Evolutionary conservation across 2,329 filamentous ascomycete genomes (phyloP).

Genomic region (Trichoderma semiorbis): DNA sequence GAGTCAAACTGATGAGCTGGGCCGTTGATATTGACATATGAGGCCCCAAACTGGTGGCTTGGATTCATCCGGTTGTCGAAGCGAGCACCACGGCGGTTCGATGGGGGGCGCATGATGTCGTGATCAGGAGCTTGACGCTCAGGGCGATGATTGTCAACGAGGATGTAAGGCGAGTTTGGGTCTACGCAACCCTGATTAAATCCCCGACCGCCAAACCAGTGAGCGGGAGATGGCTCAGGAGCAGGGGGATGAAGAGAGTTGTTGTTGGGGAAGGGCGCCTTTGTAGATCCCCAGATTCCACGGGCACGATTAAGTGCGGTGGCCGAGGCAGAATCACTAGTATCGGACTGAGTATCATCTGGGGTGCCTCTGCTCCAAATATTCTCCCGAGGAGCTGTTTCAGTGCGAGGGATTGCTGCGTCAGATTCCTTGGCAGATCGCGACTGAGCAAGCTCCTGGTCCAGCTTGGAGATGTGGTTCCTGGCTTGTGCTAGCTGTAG

Average conservation of each 20-base stretch:
- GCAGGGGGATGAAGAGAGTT: slow-evolving; percentile 36
- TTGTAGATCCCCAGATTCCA: slow-evolving; percentile 54
- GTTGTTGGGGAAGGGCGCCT: slow-evolving; percentile 36
- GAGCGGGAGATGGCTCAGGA: slow-evolving; percentile 34
- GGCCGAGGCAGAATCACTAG: slow-evolving; percentile 51
- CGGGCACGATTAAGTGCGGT: slow-evolving; percentile 52
- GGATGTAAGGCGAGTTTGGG: slow-evolving; percentile 32
- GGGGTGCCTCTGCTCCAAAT: slow-evolving; percentile 46
- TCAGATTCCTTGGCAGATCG: slow-evolving; percentile 54
- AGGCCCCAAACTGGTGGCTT: slow-evolving; percentile 32
- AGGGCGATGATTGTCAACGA: slow-evolving; percentile 41
- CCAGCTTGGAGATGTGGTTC: slow-evolving; percentile 66
- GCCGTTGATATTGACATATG: slow-evolving; percentile 32
- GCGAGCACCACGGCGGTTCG: slow-evolving; percentile 44
- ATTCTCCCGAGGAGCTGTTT: slow-evolving; percentile 36
- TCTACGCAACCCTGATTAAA: slow-evolving; percentile 42
- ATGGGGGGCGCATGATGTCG: slow-evolving; percentile 44
- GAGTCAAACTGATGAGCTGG: slow-evolving; percentile 35
- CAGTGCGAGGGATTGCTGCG: slow-evolving; percentile 23
- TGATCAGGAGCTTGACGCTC: slow-evolving; percentile 49
- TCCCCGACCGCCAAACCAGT: slow-evolving; percentile 46
- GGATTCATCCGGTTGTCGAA: slow-evolving; percentile 44
- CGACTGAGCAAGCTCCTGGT: slow-evolving; percentile 65
- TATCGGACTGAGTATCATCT: slow-evolving; percentile 57
- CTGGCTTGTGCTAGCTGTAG: slow-evolving; percentile 68